Conservation (phyloP, 1,284 basidiomycete genomes). For the Cutaneotrichosporon mucoides region DNA sequence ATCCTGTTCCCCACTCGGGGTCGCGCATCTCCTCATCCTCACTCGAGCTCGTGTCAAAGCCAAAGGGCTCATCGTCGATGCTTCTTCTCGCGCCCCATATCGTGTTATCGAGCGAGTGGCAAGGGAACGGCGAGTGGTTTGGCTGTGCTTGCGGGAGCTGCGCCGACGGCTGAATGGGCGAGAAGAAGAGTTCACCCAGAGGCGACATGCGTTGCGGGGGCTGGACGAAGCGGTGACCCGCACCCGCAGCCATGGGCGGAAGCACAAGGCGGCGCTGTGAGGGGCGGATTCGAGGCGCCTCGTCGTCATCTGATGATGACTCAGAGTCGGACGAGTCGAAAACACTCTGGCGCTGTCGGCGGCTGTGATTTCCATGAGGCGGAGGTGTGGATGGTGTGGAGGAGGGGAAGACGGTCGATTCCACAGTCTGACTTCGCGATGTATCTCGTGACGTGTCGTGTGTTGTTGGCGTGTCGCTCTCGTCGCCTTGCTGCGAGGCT, state of each 20-base stretch:
- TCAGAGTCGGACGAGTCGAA: slow-evolving; percentile 41
- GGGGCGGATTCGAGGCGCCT: slow-evolving; percentile 10
- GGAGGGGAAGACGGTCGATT: slow-evolving; percentile 4
- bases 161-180: slow-evolving; percentile 15
- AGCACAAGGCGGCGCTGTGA: slow-evolving; percentile 19
- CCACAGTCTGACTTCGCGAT: slow-evolving; percentile 14
- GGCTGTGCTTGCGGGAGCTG: slow-evolving; percentile 18
- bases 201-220: slow-evolving; percentile 20
- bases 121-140: slow-evolving; percentile 40
- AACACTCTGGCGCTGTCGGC: slow-evolving; percentile 8
- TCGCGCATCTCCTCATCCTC: slow-evolving; percentile 42
- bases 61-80: slow-evolving; percentile 18
- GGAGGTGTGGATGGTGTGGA: slow-evolving; percentile 5
- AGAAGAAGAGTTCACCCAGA: slow-evolving; percentile 33
- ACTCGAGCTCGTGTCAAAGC: slow-evolving; percentile 33
- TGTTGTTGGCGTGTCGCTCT: slow-evolving; percentile 7
- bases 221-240: slow-evolving; percentile 10
- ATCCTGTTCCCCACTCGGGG: slow-evolving; percentile 35
- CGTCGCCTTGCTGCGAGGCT: slow-evolving; percentile 7
- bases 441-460: slow-evolving; percentile 6
- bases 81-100: slow-evolving; percentile 36
- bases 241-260: slow-evolving; percentile 8
- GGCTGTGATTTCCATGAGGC: not conserved
- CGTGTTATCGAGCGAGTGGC: slow-evolving; percentile 47
- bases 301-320: slow-evolving; percentile 38